These are phyloP conservation scores for Cryptococcus maquisensis DNA, from an alignment of 1,284 basidiomycete species.

Conservation along the genomic window DNA sequence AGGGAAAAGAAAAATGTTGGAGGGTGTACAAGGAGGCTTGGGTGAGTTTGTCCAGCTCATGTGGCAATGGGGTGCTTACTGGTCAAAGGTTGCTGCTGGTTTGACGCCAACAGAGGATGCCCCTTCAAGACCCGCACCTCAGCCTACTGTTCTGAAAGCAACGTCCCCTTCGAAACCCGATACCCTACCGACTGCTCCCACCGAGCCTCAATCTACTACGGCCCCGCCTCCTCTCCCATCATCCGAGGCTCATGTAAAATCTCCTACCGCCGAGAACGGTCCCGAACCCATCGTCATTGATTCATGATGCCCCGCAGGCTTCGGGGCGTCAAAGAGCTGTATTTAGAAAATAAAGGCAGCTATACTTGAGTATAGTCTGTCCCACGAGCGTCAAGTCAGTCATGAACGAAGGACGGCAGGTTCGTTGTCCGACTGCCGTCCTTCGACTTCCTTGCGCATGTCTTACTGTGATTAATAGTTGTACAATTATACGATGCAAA, in stretches of 20 bases:
- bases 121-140: neutral
- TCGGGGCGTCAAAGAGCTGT: no score
- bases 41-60: conserved; percentile 14
- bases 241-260: neutral
- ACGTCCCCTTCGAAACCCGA: neutral
- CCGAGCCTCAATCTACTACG: neutral
- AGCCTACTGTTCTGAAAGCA: neutral
- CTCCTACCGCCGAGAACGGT: neutral
- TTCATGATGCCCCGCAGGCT: neutral
- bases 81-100: conserved; percentile 5
- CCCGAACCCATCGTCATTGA: neutral
- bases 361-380: no score
- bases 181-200: neutral
- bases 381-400: no score
- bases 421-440: no score
- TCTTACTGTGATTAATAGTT: no score
- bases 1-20: conserved; percentile 40
- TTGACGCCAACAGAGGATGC: conserved; percentile 3
- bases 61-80: no score
- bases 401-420: no score
- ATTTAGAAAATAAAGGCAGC: no score
- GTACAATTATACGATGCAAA: no score
- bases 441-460: no score
- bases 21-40: conserved; percentile 38
- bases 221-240: neutral